Evolutionary conservation across 768 basidiomycete species (phyloP).

Genomic region (Psilocybe tampanensis): DNA sequence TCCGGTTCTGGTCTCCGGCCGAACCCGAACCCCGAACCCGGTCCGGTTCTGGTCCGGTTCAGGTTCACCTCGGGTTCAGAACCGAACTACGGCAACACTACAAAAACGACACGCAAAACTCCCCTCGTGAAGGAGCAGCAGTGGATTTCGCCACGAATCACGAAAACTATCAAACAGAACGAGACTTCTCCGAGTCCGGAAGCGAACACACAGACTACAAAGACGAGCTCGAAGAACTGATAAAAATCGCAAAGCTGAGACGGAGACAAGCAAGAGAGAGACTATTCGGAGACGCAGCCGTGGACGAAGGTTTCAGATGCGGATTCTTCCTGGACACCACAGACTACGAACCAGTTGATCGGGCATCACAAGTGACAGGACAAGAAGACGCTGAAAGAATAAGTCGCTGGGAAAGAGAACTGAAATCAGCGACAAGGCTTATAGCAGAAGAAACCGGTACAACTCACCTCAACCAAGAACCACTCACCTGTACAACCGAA

Average conservation of each 20-base stretch:
- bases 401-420: neutral
- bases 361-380: neutral
- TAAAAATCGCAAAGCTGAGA: neutral
- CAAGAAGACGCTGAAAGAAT: neutral
- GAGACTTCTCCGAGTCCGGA: no score
- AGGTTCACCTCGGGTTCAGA: no score
- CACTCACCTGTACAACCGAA: neutral
- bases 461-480: neutral
- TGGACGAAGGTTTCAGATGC: neutral
- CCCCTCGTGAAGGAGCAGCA: no score
- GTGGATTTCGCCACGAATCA: no score
- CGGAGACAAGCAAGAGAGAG: neutral
- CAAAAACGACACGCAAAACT: no score
- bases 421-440: neutral
- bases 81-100: no score
- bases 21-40: no score
- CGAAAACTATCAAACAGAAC: no score
- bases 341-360: neutral
- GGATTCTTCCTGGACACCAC: neutral
- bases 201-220: no score
- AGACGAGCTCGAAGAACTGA: neutral
- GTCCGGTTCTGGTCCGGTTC: no score
- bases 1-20: no score
- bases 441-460: neutral
- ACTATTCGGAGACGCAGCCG: neutral